phyloP scores from a whole-genome alignment of 768 basidiomycete species.

The Macrolepiota albuminosa region DNA sequence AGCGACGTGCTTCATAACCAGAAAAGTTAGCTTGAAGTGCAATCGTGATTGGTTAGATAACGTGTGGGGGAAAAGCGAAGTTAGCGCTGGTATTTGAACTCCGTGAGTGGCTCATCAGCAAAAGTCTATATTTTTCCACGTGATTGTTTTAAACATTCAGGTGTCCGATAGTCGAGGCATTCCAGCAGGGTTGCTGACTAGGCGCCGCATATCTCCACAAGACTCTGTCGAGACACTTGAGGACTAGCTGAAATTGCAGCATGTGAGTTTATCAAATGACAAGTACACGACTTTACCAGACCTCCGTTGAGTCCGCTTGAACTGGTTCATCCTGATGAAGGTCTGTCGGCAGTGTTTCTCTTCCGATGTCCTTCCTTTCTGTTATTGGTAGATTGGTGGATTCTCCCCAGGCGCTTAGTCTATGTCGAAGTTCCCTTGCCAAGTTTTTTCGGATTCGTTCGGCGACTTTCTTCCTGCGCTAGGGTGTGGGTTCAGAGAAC shows the following conservation, averaged over 20 bases:
- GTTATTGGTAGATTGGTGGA: background rate
- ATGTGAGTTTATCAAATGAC: background rate
- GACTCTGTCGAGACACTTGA: background rate
- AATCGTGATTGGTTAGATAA: background rate
- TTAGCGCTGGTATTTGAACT: background rate
- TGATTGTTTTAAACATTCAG: background rate
- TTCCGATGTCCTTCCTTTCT: constrained; percentile 3
- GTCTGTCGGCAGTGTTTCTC: constrained; percentile 3
- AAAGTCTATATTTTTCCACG: background rate
- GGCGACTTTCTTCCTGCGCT: constrained; percentile 1
- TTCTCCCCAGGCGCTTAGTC: background rate
- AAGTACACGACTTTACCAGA: background rate
- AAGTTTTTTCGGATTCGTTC: background rate
- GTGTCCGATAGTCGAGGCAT: no score
- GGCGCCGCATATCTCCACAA: no score
- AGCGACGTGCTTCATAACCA: background rate
- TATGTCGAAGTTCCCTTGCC: background rate
- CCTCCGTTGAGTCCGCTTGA: constrained; percentile 10
- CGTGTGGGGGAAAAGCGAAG: background rate
- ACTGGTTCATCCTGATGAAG: constrained; percentile 1
- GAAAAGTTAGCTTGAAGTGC: background rate
- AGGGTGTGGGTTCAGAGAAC: constrained; percentile 5
- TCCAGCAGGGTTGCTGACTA: no score
- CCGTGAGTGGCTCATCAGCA: background rate
- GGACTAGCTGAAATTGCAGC: background rate